These are phyloP conservation scores for Stereum hirsutum DNA, from an alignment of 1,284 basidiomycete genomes.

Conservation along the genomic window DNA sequence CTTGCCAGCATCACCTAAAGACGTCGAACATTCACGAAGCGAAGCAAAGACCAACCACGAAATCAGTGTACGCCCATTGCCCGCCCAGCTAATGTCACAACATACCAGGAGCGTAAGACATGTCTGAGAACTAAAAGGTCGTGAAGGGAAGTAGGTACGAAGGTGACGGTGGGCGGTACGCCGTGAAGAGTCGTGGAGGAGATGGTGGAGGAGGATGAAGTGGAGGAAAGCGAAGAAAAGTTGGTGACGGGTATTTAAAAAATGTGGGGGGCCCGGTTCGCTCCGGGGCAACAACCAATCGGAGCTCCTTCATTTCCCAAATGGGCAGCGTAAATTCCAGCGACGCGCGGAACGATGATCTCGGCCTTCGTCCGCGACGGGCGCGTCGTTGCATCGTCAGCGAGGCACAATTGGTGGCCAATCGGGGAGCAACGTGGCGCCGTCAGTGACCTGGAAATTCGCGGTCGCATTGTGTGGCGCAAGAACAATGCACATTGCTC, in stretches of 20 bases:
- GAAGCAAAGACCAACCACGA: too few species aligned
- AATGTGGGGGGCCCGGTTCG: constrained; percentile 1
- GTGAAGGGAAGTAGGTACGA: constrained; percentile 13
- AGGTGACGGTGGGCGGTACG: constrained; percentile 9
- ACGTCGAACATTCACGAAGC: background rate
- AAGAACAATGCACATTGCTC: too few species aligned
- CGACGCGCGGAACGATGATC: too few species aligned
- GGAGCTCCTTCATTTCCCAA: background rate
- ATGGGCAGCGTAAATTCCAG: too few species aligned
- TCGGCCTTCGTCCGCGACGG: too few species aligned
- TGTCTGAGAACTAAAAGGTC: constrained; percentile 18
- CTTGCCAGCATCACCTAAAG: constrained; percentile 76
- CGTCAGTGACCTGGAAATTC: too few species aligned
- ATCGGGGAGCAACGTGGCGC: too few species aligned
- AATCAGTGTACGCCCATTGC: constrained; percentile 4
- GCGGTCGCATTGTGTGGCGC: too few species aligned
- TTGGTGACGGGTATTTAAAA: background rate
- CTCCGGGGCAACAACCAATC: constrained; percentile 1
- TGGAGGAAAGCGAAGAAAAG: background rate
- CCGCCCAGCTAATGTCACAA: background rate
- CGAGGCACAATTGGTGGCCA: too few species aligned
- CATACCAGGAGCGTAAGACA: constrained; percentile 26
- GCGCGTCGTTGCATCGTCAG: too few species aligned
- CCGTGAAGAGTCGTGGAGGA: constrained; percentile 4
- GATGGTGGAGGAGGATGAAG: background rate